These are phyloP conservation scores for Neopestalotiopsis clavispora DNA, from an alignment of 2,329 filamentous ascomycete genomes.

Conservation along the genomic window DNA sequence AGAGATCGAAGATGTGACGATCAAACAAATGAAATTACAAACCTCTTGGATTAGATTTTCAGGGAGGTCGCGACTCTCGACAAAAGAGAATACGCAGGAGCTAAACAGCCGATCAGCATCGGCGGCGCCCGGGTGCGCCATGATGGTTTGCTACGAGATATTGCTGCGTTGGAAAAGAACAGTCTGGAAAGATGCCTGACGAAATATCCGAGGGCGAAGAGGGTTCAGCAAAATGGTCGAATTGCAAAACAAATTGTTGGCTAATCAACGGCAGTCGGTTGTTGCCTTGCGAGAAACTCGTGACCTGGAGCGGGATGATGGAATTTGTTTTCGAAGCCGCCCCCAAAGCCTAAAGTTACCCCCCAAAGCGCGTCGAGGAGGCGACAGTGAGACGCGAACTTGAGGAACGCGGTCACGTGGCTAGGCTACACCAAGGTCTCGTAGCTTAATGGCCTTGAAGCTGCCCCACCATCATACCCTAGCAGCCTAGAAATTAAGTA, in stretches of 20 bases:
- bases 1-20: not conserved
- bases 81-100: constrained; percentile 34
- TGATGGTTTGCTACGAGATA: constrained; percentile 17
- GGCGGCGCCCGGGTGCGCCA: constrained; percentile 31
- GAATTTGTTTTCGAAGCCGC: not conserved
- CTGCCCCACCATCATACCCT: not conserved
- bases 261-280: not conserved
- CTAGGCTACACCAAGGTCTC: not conserved
- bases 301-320: not conserved
- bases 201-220: not conserved
- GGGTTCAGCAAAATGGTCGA: no score
- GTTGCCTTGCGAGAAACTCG: constrained; percentile 9
- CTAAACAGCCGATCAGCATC: constrained; percentile 28
- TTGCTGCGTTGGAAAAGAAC: not conserved
- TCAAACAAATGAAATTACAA: constrained; percentile 1
- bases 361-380: constrained; percentile 1
- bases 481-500: no score
- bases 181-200: not conserved
- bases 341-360: not conserved
- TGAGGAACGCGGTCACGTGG: constrained; percentile 3
- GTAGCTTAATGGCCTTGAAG: not conserved
- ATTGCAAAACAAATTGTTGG: not conserved
- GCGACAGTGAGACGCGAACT: not conserved
- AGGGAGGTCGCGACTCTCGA: constrained; percentile 30
- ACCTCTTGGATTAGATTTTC: constrained; percentile 32